A percentile compares a stretch with the other conserved stretches of the same genome.
These are phyloP conservation scores for Aspergillus biplanus DNA, from an alignment of 495 filamentous ascomycete species.

Conservation along the genomic window DNA sequence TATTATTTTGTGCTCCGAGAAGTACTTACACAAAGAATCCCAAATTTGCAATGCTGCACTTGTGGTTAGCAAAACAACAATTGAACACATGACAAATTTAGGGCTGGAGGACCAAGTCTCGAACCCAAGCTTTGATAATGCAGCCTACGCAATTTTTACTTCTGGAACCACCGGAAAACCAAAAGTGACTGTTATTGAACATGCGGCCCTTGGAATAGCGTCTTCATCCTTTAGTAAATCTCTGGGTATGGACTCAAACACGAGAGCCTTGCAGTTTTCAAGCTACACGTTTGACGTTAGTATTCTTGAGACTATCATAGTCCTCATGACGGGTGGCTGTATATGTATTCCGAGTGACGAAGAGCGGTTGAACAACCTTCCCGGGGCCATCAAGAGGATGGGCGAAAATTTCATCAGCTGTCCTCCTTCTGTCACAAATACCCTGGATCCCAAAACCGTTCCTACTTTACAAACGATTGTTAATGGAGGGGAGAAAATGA, in stretches of 20 bases:
- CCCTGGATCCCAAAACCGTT: constrained; percentile 48
- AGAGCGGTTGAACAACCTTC: constrained; percentile 53
- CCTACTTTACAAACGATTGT: constrained; percentile 53
- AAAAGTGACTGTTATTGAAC: constrained; percentile 52
- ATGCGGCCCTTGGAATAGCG: constrained; percentile 40
- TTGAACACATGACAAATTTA: constrained; percentile 34
- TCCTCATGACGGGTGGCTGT: constrained; percentile 64
- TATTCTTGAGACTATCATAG: constrained; percentile 67
- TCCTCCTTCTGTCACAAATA: constrained; percentile 53
- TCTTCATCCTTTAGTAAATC: constrained; percentile 38
- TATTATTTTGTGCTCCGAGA: constrained; percentile 44
- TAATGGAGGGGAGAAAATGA: constrained; percentile 62
- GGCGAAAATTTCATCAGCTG: constrained; percentile 42
- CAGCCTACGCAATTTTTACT: constrained; percentile 54
- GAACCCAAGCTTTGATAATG: constrained; percentile 31
- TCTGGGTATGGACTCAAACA: constrained; percentile 50
- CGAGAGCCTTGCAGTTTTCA: constrained; percentile 69
- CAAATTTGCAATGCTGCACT: constrained; percentile 35
- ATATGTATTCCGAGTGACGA: constrained; percentile 67
- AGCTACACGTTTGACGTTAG: constrained; percentile 72
- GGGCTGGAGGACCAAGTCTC: constrained; percentile 22
- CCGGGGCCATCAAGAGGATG: constrained; percentile 45
- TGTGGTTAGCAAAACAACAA: constrained; percentile 33
- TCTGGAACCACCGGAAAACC: constrained; percentile 57
- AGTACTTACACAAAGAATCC: constrained; percentile 34